phyloP scores from a whole-genome alignment of 306 rosid genomes.

The Pyrus bretschneideri region DNA sequence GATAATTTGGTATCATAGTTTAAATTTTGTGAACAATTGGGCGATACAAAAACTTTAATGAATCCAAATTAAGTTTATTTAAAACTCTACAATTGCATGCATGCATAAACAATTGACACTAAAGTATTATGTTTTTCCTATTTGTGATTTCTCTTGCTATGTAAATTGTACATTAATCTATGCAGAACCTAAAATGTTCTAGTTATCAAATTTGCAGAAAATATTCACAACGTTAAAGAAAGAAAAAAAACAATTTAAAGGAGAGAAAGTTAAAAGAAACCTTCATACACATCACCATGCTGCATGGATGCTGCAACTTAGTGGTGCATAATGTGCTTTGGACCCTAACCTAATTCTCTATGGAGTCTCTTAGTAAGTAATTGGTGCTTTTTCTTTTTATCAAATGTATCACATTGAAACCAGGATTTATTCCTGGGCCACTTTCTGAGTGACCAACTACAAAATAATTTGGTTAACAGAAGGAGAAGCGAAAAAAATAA shows the following conservation, averaged over 20 bases:
- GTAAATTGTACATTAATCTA: not conserved
- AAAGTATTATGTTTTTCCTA: no score
- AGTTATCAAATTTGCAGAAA: not conserved
- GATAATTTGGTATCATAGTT: no score
- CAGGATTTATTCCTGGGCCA: constrained; percentile 42
- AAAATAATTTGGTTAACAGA: not conserved
- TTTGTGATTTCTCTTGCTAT: no score
- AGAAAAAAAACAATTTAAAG: not conserved
- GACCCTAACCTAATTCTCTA: constrained; percentile 28
- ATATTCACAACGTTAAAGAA: not conserved
- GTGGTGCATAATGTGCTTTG: constrained; percentile 50
- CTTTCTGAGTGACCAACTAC: constrained; percentile 1
- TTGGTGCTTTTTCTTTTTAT: constrained; percentile 30
- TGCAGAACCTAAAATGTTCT: not conserved
- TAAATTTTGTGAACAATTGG: no score
- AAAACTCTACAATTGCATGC: no score
- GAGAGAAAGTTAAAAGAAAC: not conserved
- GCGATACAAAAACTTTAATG: no score
- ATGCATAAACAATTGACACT: no score
- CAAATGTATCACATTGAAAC: constrained; percentile 22
- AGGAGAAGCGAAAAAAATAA: not conserved
- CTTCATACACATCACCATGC: not conserved
- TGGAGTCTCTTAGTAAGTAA: constrained; percentile 27
- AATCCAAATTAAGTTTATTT: no score
- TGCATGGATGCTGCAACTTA: constrained; percentile 46